These are phyloP conservation scores for Mortierella hygrophila DNA, from an alignment of 192 early-diverging fungal species.

Conservation along the genomic window DNA sequence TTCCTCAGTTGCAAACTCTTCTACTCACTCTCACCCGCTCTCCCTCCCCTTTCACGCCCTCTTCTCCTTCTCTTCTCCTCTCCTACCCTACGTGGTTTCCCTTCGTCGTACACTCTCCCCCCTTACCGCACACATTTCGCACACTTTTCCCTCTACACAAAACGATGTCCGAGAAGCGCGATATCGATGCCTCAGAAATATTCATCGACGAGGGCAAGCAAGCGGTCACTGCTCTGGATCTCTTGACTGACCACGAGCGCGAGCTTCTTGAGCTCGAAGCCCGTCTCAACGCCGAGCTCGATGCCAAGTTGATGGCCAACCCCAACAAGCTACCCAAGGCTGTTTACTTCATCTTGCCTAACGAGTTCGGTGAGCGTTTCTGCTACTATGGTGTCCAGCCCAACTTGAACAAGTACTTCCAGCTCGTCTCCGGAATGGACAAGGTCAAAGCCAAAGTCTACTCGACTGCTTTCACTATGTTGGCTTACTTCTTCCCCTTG, in stretches of 20 bases:
- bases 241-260: conserved; percentile 45
- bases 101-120: no score
- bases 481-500: conserved; percentile 72
- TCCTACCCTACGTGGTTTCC: background rate
- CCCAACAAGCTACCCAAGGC: conserved; percentile 60
- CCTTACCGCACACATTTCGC: background rate
- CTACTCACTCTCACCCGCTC: background rate
- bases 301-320: conserved; percentile 64
- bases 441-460: conserved; percentile 27
- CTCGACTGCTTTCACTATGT: conserved; percentile 58
- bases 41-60: background rate
- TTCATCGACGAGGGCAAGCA: conserved; percentile 2
- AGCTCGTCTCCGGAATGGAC: conserved; percentile 46
- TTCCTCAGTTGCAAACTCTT: conserved; percentile 41
- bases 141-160: background rate
- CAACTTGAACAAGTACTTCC: conserved; percentile 60
- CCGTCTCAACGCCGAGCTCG: conserved; percentile 64
- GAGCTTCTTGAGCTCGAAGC: conserved; percentile 59
- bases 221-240: conserved; percentile 7
- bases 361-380: conserved; percentile 65
- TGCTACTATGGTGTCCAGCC: conserved; percentile 72
- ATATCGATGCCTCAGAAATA: conserved; percentile 27
- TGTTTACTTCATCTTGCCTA: conserved; percentile 65
- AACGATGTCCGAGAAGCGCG: conserved; percentile 37
- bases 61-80: background rate